Conservation (phyloP, 805 yeast species). For the Yarrowia sp. region DNA sequence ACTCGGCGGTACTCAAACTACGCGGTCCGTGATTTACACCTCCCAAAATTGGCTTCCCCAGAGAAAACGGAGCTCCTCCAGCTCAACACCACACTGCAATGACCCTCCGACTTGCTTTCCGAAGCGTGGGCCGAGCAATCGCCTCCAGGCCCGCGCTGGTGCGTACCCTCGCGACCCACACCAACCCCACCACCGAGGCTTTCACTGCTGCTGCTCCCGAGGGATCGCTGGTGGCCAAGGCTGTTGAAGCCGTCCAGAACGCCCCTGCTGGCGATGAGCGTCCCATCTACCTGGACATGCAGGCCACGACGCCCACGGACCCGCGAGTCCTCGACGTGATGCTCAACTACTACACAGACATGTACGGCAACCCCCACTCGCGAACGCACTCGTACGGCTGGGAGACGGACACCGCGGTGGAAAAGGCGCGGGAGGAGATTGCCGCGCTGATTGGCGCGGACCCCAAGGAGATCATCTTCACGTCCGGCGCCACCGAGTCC, state of each 20-base stretch:
- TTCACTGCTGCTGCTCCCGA: conserved; percentile 24
- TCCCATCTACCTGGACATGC: conserved; percentile 95
- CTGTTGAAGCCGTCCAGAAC: conserved; percentile 21
- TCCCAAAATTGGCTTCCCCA: conserved; percentile 15
- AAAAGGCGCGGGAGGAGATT: conserved; percentile 74
- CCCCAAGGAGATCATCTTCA: conserved; percentile 93
- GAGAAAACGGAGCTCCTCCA: background rate
- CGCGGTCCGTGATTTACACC: conserved; percentile 2
- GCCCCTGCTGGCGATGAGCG: conserved; percentile 44
- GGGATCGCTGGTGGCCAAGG: conserved; percentile 23
- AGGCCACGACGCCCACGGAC: conserved; percentile 97
- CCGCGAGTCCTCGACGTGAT: conserved; percentile 73
- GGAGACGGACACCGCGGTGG: conserved; percentile 95
- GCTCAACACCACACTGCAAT: background rate
- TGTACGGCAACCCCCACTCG: conserved; percentile 97
- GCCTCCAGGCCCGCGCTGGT: background rate
- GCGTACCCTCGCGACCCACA: conserved; percentile 24
- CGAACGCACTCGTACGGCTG: conserved; percentile 97
- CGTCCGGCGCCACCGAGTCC: conserved; percentile 97
- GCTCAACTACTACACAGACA: conserved; percentile 60
- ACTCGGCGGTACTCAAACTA: background rate
- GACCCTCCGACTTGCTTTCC: conserved; percentile 14
- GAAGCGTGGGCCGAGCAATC: conserved; percentile 8
- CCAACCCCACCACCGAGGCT: conserved; percentile 26
- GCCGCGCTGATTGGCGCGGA: conserved; percentile 88